Base-by-base conservation (phyloP, 495 filamentous ascomycete genomes). In the Aspergillus saccharolyticus region DNA sequence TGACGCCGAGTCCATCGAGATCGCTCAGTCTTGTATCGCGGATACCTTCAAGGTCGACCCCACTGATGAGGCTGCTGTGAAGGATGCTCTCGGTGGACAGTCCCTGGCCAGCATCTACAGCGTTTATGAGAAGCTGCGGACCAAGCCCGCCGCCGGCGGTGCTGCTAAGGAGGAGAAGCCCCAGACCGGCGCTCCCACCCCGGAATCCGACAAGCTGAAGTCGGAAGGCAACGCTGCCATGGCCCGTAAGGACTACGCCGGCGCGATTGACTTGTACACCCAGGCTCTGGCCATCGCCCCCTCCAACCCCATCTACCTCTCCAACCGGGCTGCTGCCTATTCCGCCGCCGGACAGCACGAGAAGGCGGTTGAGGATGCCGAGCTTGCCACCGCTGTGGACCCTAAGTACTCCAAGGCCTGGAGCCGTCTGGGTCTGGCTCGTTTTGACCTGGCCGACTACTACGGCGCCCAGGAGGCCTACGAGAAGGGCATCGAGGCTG, bases 381-480 rank as follows among this genome's bases (percentile, higher is more conserved):
- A 97, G 75, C 78, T 91, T 56, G 93, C 94, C 22, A 86, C 89
- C 39, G 81, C 83, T 48, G 80, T 88, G 33, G 94, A 97, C 69
- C 90, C 94, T 21, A 88, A 85, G 64, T 97, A 97, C 78, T 92
- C 90, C 62, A 97, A 97, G 78, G 94, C 90, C 8, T 98, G 94
- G 94, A 89, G 85, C 61, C 79, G 94, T 42, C 82, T 98, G 18
- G 94, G 94, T 12, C 85, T 96, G 16, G 94, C 94, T 33, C 80
- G 86, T 20, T 98, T 90, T 67, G 91, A 91, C 47, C 78, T 96
- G 58, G 94, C 91, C 33, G 92, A 98, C 69, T 86, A 88, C 57
- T 88, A 86, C 69, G 93, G 89, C 14, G 85, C 85, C 53, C 94
- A 96, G 89, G 94, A 97, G 68, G 94, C 94, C 21, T 98, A 98